Evolutionary conservation across 2,329 filamentous ascomycete genomes (phyloP).

Genomic region (Aureobasidium sp.): DNA sequence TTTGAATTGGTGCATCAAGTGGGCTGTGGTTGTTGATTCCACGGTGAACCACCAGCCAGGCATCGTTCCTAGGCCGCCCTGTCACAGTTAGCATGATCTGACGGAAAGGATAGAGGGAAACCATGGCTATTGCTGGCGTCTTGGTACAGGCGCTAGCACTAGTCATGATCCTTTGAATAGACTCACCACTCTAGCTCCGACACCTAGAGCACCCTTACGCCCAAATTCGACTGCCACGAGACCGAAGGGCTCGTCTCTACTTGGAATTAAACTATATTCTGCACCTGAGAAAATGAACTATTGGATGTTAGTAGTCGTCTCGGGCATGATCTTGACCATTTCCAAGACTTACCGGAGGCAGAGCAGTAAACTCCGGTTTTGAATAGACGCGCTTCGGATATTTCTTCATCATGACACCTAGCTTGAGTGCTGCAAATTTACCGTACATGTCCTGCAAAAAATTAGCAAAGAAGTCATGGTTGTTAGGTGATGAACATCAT

Average conservation of each 20-base stretch:
- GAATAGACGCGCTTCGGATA: slow-evolving; percentile 60
- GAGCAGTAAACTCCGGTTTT: slow-evolving; percentile 58
- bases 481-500: background rate
- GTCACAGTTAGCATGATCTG: too few species aligned
- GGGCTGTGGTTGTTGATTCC: slow-evolving; percentile 55
- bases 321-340: background rate
- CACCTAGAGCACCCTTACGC: slow-evolving; percentile 59
- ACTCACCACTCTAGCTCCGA: slow-evolving; percentile 50
- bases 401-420: slow-evolving; percentile 57
- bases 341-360: slow-evolving; percentile 40
- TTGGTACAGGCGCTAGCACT: too few species aligned
- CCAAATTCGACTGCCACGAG: slow-evolving; percentile 63
- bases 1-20: slow-evolving; percentile 59
- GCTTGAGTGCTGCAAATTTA: slow-evolving; percentile 59
- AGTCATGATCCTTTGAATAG: too few species aligned
- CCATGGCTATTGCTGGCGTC: too few species aligned
- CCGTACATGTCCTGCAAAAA: slow-evolving; percentile 44
- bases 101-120: too few species aligned
- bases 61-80: slow-evolving; percentile 58
- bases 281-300: slow-evolving; percentile 58
- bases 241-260: slow-evolving; percentile 57
- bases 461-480: background rate
- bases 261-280: slow-evolving; percentile 61
- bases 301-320: background rate
- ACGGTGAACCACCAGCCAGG: slow-evolving; percentile 57